Evolutionary conservation across 2,329 filamentous ascomycete genomes (phyloP).

Genomic region (Pezicula rhizophila): DNA sequence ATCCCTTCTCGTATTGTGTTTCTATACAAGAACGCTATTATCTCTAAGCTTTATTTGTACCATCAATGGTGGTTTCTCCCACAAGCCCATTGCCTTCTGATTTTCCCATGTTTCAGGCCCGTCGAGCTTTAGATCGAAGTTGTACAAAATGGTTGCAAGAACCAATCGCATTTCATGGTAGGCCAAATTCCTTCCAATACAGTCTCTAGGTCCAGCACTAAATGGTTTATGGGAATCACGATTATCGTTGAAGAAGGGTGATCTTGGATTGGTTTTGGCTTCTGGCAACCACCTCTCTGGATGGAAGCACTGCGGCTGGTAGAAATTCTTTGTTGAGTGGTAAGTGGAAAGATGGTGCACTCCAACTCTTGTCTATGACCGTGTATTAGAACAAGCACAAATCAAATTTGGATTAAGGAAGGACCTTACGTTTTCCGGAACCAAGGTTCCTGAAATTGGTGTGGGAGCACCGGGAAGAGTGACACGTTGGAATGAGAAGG

Average conservation of each 20-base stretch:
- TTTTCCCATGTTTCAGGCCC: not conserved
- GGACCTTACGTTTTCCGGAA: not conserved
- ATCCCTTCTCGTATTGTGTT: not conserved
- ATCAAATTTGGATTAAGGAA: not conserved
- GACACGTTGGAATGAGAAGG: not conserved
- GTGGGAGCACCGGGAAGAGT: not conserved
- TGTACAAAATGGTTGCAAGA: not conserved
- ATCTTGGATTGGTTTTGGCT: not conserved
- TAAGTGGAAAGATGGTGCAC: not conserved
- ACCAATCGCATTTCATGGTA: slow-evolving; percentile 3
- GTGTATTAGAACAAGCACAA: not conserved
- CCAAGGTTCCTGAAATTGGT: not conserved
- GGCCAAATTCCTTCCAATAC: slow-evolving; percentile 3
- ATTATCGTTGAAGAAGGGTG: not conserved
- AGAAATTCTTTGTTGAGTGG: not conserved
- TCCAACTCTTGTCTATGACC: not conserved
- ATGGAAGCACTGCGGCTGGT: not conserved
- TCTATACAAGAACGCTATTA: not conserved
- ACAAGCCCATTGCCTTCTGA: not conserved
- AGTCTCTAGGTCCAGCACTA: slow-evolving; percentile 1
- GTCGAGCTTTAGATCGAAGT: slow-evolving; percentile 3
- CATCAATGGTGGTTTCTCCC: not conserved
- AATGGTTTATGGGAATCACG: not conserved
- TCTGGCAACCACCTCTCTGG: not conserved
- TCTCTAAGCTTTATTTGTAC: not conserved